These are phyloP conservation scores for Lagenidium giganteum DNA, from an alignment of 352 stramenopile species.

Conservation along the genomic window DNA sequence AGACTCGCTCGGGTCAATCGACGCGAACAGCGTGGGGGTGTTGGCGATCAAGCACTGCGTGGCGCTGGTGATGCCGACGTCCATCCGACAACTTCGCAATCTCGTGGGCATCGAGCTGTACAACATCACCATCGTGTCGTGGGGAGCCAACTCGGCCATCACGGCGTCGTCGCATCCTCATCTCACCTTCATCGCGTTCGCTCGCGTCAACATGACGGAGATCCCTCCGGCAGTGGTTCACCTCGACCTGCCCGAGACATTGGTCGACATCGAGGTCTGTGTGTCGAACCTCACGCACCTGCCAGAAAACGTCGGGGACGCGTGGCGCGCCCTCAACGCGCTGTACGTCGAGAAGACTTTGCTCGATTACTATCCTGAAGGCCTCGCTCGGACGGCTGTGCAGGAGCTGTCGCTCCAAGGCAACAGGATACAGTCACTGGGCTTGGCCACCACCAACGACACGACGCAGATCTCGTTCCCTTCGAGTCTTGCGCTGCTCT, in stretches of 20 bases:
- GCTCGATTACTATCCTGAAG: too few species aligned
- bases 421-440: too few species aligned
- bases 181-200: constrained; percentile 18
- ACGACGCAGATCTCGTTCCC: too few species aligned
- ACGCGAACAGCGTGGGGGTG: constrained; percentile 8
- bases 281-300: constrained; percentile 1
- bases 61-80: constrained; percentile 7
- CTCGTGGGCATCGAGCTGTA: constrained; percentile 23
- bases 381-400: too few species aligned
- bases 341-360: constrained; percentile 11
- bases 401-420: too few species aligned
- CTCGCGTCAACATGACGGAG: constrained; percentile 9
- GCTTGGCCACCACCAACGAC: too few species aligned
- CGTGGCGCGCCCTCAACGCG: constrained; percentile 2
- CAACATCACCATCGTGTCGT: constrained; percentile 15
- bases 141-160: constrained; percentile 8
- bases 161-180: not conserved
- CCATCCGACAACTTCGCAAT: constrained; percentile 11
- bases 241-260: not conserved
- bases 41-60: constrained; percentile 20
- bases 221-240: constrained; percentile 3
- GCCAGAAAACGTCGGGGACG: constrained; percentile 1
- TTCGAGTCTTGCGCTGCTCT: too few species aligned
- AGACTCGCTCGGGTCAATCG: constrained; percentile 6
- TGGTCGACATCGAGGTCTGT: constrained; percentile 7